Evolutionary conservation across 1,284 basidiomycete species (phyloP), one percentile per base, ranked within the genome.

Genomic region (Stereum hirsutum): DNA sequence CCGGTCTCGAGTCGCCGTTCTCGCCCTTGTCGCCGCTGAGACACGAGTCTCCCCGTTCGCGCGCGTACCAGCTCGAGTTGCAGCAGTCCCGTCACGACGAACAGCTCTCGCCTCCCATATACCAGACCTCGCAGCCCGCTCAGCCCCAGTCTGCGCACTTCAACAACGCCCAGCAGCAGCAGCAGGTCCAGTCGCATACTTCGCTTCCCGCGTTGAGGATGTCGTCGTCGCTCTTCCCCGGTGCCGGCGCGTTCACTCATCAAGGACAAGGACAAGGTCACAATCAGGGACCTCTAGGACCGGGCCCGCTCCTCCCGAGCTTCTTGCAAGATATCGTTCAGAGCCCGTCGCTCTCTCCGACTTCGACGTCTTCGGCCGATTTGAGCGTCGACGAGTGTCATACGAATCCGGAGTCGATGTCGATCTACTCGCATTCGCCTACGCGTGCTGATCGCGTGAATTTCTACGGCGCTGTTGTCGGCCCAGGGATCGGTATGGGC

Each of bases 321-420:
- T 86, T 84, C 65, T 58, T 87, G 46, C 78, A 82, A 54, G 78
- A 85, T 47, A 78, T 85, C 27, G 71, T 83, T 14, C 74, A 76
- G 54, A 74, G 78, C 1, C 77, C 79, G 12, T 72, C 78, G 4
- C 65, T 74, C 39, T 81, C 79, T 12, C 69, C 80, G 4, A 66
- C 78, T 2, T 78, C 77, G 19, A 69, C 75, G 4, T 77, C 78
- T 1, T 80, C 77, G 2, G 74, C 77, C 5, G 81, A 82, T 43
- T 57, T 81, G 31, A 78, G 78, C 2, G 63, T 75, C 26, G 79
- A 81, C 52, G 80, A 62, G 15, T 51, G 46, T 34, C 51, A 53
- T 38, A 51, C 55, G 34, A 53, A 48, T 20, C 57, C 49, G 32
- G 52, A 47, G 15, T 57, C 47, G 17, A 53, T 48, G 23, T 48